Base-by-base conservation (phyloP, 2,329 filamentous ascomycete genomes). In the Aspergillus nomiae region DNA sequence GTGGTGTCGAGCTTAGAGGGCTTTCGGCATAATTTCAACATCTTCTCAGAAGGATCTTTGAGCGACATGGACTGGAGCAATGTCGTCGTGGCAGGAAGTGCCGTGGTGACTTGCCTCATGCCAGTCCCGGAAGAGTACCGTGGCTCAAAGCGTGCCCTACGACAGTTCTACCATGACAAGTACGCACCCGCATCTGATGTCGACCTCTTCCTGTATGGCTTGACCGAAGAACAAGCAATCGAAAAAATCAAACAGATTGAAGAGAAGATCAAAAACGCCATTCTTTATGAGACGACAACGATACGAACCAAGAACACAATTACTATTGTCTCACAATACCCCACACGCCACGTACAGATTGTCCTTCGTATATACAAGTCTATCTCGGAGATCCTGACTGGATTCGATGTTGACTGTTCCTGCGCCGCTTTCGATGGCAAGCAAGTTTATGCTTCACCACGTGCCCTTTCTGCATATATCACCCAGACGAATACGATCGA, bases 161-260 rank as follows among this genome's bases (percentile, higher is more conserved):
- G 89, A 73, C 81, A 89, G 78, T 96, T 92, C 75, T 96, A 94
- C 68, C 92, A 96, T 71, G 87, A 94, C 71, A 87, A 88, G 64
- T 86, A 94, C 66, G 91, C 90, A 12, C 92, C 92, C 0, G 92
- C 92, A 1, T 94, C 91, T 4, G 92, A 96, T 75, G 90, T 96
- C 11, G 92, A 96, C 74, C 83, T 96, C 2, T 96, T 96, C 74
- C 79, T 96, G 34, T 94, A 95, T 70, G 92, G 89, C 0, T 82
- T 96, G 65, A 89, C 84, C 10, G 91, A 95, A 70, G 87, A 92
- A 55, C 82, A 94, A 73, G 92, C 91, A 0, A 81, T 93, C 21
- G 88, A 92, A 71, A 95, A 96, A 81, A 95, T 96, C 77, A 90
- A 90, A 73, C 83, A 92, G 67, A 94, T 96, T 63, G 92, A 96